Percentiles rank a stretch among this genome's conserved stretches.
Evolutionary conservation across 2,329 filamentous ascomycete genomes (phyloP).

Genomic region (Talaromyces sp.): DNA sequence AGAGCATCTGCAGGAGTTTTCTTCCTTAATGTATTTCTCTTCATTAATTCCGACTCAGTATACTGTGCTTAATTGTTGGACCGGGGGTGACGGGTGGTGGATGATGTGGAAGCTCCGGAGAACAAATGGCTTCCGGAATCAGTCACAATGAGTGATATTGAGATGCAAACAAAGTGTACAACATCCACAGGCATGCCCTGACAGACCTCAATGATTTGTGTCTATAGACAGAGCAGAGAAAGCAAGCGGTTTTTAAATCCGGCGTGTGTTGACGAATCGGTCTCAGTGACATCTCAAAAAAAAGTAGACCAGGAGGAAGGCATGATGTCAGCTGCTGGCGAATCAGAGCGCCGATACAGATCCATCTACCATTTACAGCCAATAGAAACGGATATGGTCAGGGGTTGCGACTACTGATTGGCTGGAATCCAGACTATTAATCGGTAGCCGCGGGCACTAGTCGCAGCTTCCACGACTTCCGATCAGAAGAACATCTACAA

Average conservation of each 20-base stretch:
- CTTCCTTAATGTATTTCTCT: slow-evolving; percentile 15
- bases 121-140: slow-evolving; percentile 2
- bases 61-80: neutral
- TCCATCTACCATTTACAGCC: neutral
- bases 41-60: slow-evolving; percentile 12
- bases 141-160: neutral
- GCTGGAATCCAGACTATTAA: neutral
- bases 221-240: neutral
- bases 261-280: neutral
- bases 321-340: slow-evolving; percentile 7
- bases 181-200: neutral
- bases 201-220: neutral
- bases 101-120: neutral
- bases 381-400: neutral
- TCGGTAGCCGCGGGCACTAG: slow-evolving; percentile 2
- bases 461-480: neutral
- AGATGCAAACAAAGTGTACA: neutral
- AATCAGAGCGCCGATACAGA: neutral
- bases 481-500: neutral
- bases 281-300: slow-evolving; percentile 3
- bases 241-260: neutral
- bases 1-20: slow-evolving; percentile 18
- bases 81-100: neutral
- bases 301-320: slow-evolving; percentile 5
- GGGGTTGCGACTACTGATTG: neutral